Evolutionary conservation across 164 flowering plant genomes (phyloP), one percentile per base, ranked within the genome.

Genomic region (Chloranthus sessilifolius): DNA sequence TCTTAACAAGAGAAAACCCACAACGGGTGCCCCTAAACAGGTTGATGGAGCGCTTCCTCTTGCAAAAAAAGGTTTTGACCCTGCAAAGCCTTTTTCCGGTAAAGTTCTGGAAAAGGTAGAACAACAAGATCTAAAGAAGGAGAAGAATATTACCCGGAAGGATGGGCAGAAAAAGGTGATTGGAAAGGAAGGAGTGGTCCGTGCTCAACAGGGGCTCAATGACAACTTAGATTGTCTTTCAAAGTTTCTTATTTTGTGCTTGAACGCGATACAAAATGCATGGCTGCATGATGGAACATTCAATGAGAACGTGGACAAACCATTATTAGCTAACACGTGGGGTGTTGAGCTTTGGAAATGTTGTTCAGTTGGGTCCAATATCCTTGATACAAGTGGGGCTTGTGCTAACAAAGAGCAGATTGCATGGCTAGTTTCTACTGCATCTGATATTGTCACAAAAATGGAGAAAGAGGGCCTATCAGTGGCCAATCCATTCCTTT

Each of bases 301-400:
- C 8, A 64, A 27, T 38, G 43, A 11, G 26, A 63, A 62, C 4
- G 62, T 43, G 45, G 66, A 68, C 10, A 69, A 60, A 46, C 74
- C 82, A 44, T 67, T 85, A 41, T 71, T 81, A 65, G 63, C 57
- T 24, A 63, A 67, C 36, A 5, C 52, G 7, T 92, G 99, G 99
- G 97, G 99, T 49, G 16, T 76, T 73, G 86, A 86, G 58, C 84
- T 84, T 31, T 92, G 83, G 88, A 80, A 74, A 49, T 61, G 62
- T 60, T 80, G 70, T 67, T 62, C 70, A 0, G 20, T 22, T 56
- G 85, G 88, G 41, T 75, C 56, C 23, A 79, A 81, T 76, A 61
- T 92, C 19, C 23, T 89, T 51, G 95, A 78, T 49, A 74, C 76
- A 22, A 74, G 71, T 62, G 80, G 77, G 44, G 47, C 71, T 59